Conservation (phyloP, 805 yeast genomes). For the Starmera dryadoides region DNA sequence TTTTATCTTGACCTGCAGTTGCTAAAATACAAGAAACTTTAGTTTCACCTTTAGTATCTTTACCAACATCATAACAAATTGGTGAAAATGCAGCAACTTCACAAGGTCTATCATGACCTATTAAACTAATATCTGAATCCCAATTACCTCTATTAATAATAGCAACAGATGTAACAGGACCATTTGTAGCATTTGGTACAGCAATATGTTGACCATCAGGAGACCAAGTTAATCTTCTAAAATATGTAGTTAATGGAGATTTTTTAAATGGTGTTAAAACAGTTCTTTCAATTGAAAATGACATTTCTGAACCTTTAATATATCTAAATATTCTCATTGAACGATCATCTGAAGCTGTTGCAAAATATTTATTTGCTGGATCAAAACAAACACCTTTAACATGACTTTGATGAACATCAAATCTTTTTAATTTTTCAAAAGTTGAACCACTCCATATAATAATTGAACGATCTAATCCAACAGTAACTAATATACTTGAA, state of each 20-base stretch:
- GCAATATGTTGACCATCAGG: slow-evolving; percentile 88
- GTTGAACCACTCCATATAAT: slow-evolving; percentile 92
- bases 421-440: slow-evolving; percentile 80
- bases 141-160: slow-evolving; percentile 72
- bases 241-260: slow-evolving; percentile 90
- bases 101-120: slow-evolving; percentile 82
- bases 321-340: slow-evolving; percentile 84
- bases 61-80: slow-evolving; percentile 39
- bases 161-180: slow-evolving; percentile 70
- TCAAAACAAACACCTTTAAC: slow-evolving; percentile 97
- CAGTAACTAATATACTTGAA: slow-evolving; percentile 82
- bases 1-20: slow-evolving; percentile 91
- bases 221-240: slow-evolving; percentile 80
- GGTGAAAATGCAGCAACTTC: slow-evolving; percentile 78
- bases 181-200: slow-evolving; percentile 80
- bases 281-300: slow-evolving; percentile 80
- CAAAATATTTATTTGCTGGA: slow-evolving; percentile 96
- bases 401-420: slow-evolving; percentile 90
- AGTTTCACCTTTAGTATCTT: slow-evolving; percentile 18
- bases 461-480: slow-evolving; percentile 88
- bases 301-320: slow-evolving; percentile 67
- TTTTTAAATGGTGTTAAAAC: slow-evolving; percentile 79
- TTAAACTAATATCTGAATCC: slow-evolving; percentile 66
- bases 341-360: slow-evolving; percentile 94
- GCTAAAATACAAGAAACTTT: slow-evolving; percentile 70